Percentiles rank a stretch among this genome's conserved stretches.
These are phyloP conservation scores for Colletotrichum sp. DNA, from an alignment of 2,329 filamentous ascomycete genomes.

Conservation along the genomic window DNA sequence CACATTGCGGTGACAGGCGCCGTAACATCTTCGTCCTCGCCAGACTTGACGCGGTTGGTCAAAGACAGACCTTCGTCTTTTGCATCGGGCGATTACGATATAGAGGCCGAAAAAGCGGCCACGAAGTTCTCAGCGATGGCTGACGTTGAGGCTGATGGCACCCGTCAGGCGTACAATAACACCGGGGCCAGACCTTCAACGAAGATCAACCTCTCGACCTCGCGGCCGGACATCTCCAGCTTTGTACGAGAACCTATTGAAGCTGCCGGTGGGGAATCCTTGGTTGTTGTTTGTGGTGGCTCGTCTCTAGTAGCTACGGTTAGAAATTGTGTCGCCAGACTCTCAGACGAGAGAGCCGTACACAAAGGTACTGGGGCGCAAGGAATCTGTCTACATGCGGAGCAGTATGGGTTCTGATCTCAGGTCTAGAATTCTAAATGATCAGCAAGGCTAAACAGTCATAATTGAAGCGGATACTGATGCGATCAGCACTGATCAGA, in stretches of 20 bases:
- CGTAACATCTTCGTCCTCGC: conserved; percentile 6
- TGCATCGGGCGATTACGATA: background rate
- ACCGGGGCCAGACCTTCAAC: background rate
- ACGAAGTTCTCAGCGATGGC: background rate
- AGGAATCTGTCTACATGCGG: conserved; percentile 64
- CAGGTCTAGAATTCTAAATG: background rate
- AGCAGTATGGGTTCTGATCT: conserved; percentile 60
- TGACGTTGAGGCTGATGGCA: background rate
- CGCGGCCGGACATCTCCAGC: conserved; percentile 49
- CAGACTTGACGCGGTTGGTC: background rate
- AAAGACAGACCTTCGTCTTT: background rate
- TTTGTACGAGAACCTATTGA: conserved; percentile 61
- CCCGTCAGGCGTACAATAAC: conserved; percentile 28
- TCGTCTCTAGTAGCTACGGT: conserved; percentile 57
- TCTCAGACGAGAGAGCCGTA: conserved; percentile 66
- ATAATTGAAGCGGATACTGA: background rate
- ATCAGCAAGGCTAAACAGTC: background rate
- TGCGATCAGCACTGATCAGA: background rate
- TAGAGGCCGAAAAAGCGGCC: background rate
- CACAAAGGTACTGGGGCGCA: conserved; percentile 70
- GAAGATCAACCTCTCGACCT: background rate
- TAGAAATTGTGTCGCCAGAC: conserved; percentile 57
- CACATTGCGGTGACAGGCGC: conserved; percentile 49
- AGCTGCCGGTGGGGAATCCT: conserved; percentile 64
- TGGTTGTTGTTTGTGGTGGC: conserved; percentile 65